Conservation (phyloP, 1,284 basidiomycete species). For the Ceratobasidium sp. region DNA sequence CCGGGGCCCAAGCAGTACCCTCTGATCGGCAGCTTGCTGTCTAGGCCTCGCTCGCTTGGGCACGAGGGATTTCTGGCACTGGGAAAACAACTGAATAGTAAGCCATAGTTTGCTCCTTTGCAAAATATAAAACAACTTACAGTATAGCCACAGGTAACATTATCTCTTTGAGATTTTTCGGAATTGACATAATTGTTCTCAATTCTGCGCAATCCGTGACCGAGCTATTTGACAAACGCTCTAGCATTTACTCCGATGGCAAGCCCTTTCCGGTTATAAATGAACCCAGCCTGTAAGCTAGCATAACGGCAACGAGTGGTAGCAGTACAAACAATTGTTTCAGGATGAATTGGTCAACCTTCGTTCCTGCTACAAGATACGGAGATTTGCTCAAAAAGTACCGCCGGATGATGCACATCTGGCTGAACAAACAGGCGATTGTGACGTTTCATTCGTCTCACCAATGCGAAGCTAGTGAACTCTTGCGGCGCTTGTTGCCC, state of each 20-base stretch:
- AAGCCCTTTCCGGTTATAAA: not conserved
- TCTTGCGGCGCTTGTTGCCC: constrained; percentile 1
- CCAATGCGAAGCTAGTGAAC: not conserved
- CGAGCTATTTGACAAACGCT: constrained; percentile 32
- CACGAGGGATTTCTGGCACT: not conserved
- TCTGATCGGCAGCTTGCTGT: not conserved
- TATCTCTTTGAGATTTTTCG: constrained; percentile 11
- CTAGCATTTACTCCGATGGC: constrained; percentile 23
- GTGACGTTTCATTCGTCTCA: not conserved
- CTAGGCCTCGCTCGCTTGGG: not conserved
- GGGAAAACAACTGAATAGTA: not conserved
- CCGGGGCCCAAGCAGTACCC: no score
- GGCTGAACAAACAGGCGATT: constrained; percentile 23
- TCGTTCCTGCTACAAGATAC: not conserved
- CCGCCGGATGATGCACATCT: constrained; percentile 21
- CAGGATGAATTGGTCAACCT: constrained; percentile 28
- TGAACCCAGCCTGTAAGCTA: constrained; percentile 5
- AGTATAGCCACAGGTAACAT: constrained; percentile 11
- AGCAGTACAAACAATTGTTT: not conserved
- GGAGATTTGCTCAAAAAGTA: constrained; percentile 6
- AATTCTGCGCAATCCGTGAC: not conserved
- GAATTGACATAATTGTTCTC: constrained; percentile 23
- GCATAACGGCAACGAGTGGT: not conserved
- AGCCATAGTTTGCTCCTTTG: not conserved
- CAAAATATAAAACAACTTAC: not conserved